Percentiles rank a stretch among this genome's conserved stretches.
phyloP scores from a whole-genome alignment of 2,329 filamentous ascomycete species.

The Sporothrix dimorphospora region DNA sequence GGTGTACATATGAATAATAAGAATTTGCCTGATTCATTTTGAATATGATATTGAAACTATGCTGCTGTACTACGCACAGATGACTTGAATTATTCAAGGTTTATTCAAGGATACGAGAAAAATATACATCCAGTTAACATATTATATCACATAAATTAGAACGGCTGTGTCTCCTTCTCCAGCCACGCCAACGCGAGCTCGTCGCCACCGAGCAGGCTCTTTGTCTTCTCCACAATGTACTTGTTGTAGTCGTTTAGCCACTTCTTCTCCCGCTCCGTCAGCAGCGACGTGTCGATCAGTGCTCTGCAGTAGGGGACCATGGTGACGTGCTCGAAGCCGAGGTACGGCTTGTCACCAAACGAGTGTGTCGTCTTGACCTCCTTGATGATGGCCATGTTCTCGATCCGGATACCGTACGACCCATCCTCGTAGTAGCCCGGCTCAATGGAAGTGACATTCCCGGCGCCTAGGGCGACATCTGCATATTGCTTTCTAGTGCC shows the following conservation, averaged over 20 bases:
- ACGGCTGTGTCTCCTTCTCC: conserved; percentile 77
- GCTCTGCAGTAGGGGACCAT: conserved; percentile 95
- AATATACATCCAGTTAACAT: neutral
- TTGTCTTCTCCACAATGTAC: conserved; percentile 81
- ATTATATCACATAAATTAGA: conserved; percentile 41
- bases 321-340: conserved; percentile 96
- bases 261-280: conserved; percentile 73
- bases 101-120: neutral
- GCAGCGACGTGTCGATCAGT: conserved; percentile 73
- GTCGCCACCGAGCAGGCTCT: conserved; percentile 73
- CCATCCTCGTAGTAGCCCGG: conserved; percentile 98
- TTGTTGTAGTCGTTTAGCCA: conserved; percentile 89
- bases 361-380: conserved; percentile 84
- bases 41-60: neutral
- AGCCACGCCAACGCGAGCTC: conserved; percentile 76
- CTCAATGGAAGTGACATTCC: conserved; percentile 95
- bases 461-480: conserved; percentile 85
- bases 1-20: neutral
- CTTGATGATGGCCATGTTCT: conserved; percentile 90
- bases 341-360: conserved; percentile 91
- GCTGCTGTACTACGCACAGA: neutral
- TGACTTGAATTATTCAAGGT: neutral
- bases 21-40: neutral
- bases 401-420: conserved; percentile 90
- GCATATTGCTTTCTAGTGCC: conserved; percentile 89